Evolutionary conservation across 495 filamentous ascomycete genomes (phyloP), one percentile per base, ranked within the genome.

Genomic region (Oidiodendron maius): DNA sequence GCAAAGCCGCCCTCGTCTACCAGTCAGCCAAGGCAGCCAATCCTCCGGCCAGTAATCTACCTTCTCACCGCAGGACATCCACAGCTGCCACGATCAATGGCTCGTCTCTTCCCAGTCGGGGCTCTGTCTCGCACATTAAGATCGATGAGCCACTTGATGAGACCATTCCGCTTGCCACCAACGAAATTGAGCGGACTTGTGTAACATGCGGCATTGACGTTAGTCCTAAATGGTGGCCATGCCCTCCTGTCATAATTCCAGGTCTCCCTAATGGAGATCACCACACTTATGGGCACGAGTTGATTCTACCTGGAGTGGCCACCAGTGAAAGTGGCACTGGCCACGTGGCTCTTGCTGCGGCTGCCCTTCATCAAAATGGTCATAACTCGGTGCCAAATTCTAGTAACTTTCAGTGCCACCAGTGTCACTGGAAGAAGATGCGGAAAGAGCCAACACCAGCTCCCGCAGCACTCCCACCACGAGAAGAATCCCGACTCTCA

Each of bases 141-240:
- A 59, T 72, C 13, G 54, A 60, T 23, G 53, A 57, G 1, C 24
- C 3, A 4, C 6, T 20, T 28, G 32, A n/a, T 4, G 32, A 44
- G 8, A 12, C 43, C 12, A 13, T 11, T 10, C n/a, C 26, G 13
- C 34, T 6, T 2, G 23, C 15, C 22, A 42, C 37, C 15, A 6
- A 21, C 4, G 17, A 48, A 0, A 8, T 20, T 15, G 41, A 47
- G 16, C 50, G 53, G 30, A 45, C 25, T 3, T 79, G 76, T 59
- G 58, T 77, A 18, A 80, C 74, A 11, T 86, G 82, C 56, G 70
- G 71, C 17, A 67, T 77, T 38, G 74, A 80, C 41, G 70, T 76
- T 26, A 84, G 77, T 53, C 80, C 78, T 3, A 76, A 71, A 50
- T 86, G 82, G 82, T 78, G 78, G 65, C 59, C 68, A 21, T 61